Conservation (phyloP, 305 asterid genomes). For the Fraxinus sp. region DNA sequence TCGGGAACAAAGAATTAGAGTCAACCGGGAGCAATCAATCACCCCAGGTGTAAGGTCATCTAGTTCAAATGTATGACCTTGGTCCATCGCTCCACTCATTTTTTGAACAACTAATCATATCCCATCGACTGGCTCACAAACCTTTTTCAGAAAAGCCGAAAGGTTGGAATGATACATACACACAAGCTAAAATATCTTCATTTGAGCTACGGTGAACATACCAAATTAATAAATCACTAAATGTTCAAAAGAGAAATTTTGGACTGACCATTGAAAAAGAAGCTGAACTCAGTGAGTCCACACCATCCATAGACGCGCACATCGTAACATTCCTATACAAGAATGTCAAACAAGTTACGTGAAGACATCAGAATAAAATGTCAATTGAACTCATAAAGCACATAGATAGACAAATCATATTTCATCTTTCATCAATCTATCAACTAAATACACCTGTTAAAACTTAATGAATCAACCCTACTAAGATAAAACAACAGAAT, state of each 20-base stretch:
- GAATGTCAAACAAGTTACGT: slow-evolving; percentile 24
- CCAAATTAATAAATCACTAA: not conserved
- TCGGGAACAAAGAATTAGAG: not conserved
- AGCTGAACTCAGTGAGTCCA: slow-evolving; percentile 44
- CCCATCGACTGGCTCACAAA: not conserved
- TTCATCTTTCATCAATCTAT: slow-evolving; percentile 3
- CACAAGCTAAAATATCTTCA: not conserved
- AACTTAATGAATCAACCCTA: not conserved
- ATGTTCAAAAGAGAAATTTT: not conserved
- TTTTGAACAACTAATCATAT: not conserved
- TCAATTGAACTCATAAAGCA: slow-evolving; percentile 8
- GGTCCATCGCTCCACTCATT: not conserved
- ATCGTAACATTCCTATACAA: slow-evolving; percentile 46
- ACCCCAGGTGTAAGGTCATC: not conserved
- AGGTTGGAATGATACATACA: not conserved
- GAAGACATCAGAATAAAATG: slow-evolving; percentile 3
- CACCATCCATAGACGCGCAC: slow-evolving; percentile 61
- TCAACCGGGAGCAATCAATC: not conserved
- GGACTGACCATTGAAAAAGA: slow-evolving; percentile 50
- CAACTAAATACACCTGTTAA: slow-evolving; percentile 7
- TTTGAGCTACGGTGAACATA: not conserved
- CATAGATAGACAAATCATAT: not conserved
- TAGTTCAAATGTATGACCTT: not conserved
- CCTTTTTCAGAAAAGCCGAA: not conserved
- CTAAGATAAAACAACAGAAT: not conserved